These are phyloP conservation scores for Coemansia sp. DNA, from an alignment of 192 early-diverging fungal genomes.

Conservation along the genomic window DNA sequence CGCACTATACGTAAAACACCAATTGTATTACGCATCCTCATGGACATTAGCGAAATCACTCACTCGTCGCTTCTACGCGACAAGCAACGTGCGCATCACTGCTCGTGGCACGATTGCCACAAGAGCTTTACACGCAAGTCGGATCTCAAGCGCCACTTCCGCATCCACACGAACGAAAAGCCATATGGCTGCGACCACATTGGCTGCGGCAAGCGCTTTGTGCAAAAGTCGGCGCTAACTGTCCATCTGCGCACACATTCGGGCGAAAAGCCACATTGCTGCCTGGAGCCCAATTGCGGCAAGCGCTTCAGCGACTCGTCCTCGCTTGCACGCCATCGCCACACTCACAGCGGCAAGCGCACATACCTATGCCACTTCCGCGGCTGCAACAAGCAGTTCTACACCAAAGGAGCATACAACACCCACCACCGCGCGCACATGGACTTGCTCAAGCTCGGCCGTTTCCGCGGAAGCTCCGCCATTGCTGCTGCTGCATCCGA, in stretches of 20 bases:
- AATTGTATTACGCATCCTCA: slow-evolving; percentile 1
- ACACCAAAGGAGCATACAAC: slow-evolving; percentile 43
- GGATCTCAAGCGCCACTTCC: slow-evolving; percentile 72
- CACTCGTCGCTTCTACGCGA: slow-evolving; percentile 27
- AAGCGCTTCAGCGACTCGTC: slow-evolving; percentile 79
- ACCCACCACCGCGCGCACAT: slow-evolving; percentile 39
- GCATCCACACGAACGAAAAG: slow-evolving; percentile 79
- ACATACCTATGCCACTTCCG: slow-evolving; percentile 62
- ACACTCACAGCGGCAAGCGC: slow-evolving; percentile 75
- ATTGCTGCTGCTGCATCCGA: too few relatives aligned
- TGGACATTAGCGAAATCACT: slow-evolving; percentile 46
- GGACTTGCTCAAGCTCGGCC: slow-evolving; percentile 7
- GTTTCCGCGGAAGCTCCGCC: too few relatives aligned
- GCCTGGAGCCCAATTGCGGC: slow-evolving; percentile 65
- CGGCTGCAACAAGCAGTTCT: slow-evolving; percentile 52
- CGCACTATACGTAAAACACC: too few relatives aligned
- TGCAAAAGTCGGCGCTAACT: slow-evolving; percentile 79
- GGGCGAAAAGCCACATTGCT: slow-evolving; percentile 71
- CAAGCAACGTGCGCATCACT: slow-evolving; percentile 49
- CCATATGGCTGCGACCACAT: slow-evolving; percentile 64
- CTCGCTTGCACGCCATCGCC: slow-evolving; percentile 72
- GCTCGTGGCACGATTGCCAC: slow-evolving; percentile 58
- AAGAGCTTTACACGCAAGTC: slow-evolving; percentile 69
- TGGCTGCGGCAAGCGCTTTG: slow-evolving; percentile 77
- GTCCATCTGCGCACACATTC: slow-evolving; percentile 79